Evolutionary conservation across 805 yeast genomes (phyloP).

Genomic region (Cephaloascus fragrans): DNA sequence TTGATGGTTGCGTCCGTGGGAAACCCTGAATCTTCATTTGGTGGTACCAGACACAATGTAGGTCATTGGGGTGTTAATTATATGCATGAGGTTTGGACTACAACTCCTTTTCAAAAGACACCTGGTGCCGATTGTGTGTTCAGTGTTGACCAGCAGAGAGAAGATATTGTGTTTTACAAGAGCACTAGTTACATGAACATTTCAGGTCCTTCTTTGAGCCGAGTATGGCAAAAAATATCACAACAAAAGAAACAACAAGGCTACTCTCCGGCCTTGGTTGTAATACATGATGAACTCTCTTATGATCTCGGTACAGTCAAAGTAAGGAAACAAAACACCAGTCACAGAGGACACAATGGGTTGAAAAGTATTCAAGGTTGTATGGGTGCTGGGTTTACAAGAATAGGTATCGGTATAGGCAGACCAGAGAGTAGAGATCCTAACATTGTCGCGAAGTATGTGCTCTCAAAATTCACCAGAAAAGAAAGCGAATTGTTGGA

Average conservation of each 20-base stretch:
- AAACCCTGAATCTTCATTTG: slow-evolving; percentile 59
- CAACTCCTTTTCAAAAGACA: slow-evolving; percentile 7
- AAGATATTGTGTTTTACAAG: slow-evolving; percentile 35
- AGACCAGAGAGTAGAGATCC: slow-evolving; percentile 40
- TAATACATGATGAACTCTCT: slow-evolving; percentile 75
- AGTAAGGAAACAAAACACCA: slow-evolving; percentile 46
- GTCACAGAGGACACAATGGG: slow-evolving; percentile 83
- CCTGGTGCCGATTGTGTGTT: slow-evolving; percentile 14
- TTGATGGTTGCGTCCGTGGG: slow-evolving; percentile 48
- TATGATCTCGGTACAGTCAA: slow-evolving; percentile 57
- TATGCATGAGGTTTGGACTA: slow-evolving; percentile 2
- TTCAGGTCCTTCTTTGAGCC: slow-evolving; percentile 49
- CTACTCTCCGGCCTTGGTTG: slow-evolving; percentile 32
- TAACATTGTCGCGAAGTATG: slow-evolving; percentile 48
- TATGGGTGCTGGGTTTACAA: slow-evolving; percentile 45
- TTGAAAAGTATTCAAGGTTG: slow-evolving; percentile 43
- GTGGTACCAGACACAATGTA: slow-evolving; percentile 65
- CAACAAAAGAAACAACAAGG: slow-evolving; percentile 10
- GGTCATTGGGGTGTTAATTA: slow-evolving; percentile 40
- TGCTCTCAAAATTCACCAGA: slow-evolving; percentile 41
- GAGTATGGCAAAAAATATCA: slow-evolving; percentile 33
- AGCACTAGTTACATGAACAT: slow-evolving; percentile 59
- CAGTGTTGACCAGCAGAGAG: slow-evolving; percentile 7
- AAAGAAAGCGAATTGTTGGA: slow-evolving; percentile 33
- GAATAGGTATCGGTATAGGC: slow-evolving; percentile 73